phyloP scores from a whole-genome alignment of 2,329 filamentous ascomycete species.

The Atkinsonella texensis region DNA sequence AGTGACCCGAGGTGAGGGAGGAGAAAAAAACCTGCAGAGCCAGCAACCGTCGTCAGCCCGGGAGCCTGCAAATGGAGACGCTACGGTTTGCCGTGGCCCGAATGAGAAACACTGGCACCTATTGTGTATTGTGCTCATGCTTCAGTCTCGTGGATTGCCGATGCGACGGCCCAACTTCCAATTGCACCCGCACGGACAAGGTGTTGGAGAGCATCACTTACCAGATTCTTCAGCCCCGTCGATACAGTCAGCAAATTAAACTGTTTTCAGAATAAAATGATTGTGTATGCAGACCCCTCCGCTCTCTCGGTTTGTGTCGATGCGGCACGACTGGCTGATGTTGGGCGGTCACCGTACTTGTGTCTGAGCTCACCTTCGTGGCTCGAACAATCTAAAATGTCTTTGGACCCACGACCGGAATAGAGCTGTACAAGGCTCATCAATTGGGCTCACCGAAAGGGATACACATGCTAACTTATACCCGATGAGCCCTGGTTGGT shows the following conservation, averaged over 20 bases:
- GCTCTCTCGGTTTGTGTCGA: neutral
- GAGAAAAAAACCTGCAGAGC: constrained; percentile 7
- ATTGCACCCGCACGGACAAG: neutral
- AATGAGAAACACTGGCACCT: neutral
- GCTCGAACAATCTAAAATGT: neutral
- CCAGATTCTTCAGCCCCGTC: neutral
- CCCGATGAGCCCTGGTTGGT: constrained; percentile 16
- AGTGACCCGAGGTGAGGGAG: constrained; percentile 6
- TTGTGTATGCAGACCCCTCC: neutral
- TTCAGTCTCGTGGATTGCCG: neutral
- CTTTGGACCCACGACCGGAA: neutral
- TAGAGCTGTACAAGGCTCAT: constrained; percentile 8
- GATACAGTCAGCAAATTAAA: neutral
- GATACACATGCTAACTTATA: constrained; percentile 28
- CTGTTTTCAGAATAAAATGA: neutral
- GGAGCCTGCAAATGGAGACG: constrained; percentile 8
- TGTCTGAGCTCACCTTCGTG: neutral
- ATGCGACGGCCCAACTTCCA: neutral
- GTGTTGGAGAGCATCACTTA: neutral
- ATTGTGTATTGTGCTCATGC: neutral
- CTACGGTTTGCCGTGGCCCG: neutral
- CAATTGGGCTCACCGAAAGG: constrained; percentile 9
- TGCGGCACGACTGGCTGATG: neutral
- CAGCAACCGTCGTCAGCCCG: constrained; percentile 10
- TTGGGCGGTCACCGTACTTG: neutral